Conservation (phyloP, 2,329 filamentous ascomycete species). For the Ambrosiella xylebori region DNA sequence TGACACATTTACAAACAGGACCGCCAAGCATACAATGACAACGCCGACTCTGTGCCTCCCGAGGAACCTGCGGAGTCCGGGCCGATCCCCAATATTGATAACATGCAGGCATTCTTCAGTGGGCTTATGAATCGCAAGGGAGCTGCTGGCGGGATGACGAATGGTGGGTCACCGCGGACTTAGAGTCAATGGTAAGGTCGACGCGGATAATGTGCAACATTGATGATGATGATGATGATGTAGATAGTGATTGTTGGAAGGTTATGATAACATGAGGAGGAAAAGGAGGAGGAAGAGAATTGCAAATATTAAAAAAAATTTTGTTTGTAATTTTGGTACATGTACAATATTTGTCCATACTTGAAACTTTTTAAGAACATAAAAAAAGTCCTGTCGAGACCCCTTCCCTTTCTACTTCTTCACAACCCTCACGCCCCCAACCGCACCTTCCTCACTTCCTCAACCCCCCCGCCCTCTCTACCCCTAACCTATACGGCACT, state of each 20-base stretch:
- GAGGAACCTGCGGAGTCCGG: constrained; percentile 8
- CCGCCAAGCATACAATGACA: constrained; percentile 32
- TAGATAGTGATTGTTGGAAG: too few relatives aligned
- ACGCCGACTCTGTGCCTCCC: constrained; percentile 1
- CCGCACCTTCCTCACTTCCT: constrained; percentile 3
- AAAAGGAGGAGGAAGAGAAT: too few relatives aligned
- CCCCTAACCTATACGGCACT: constrained; percentile 56
- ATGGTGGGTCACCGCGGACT: constrained; percentile 7
- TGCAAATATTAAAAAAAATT: too few relatives aligned
- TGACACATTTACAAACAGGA: constrained; percentile 24
- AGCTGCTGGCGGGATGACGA: constrained; percentile 4
- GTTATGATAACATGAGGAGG: too few relatives aligned
- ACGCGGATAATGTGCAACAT: neutral
- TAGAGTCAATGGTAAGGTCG: neutral
- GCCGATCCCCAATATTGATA: constrained; percentile 10
- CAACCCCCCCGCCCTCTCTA: constrained; percentile 22
- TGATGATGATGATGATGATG: neutral
- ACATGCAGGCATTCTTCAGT: constrained; percentile 37
- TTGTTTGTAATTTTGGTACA: too few relatives aligned
- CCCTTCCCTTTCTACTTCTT: neutral
- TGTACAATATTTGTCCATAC: too few relatives aligned
- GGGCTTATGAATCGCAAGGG: constrained; percentile 39
- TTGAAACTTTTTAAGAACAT: too few relatives aligned
- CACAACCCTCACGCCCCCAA: constrained; percentile 2
- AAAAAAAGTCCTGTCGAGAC: too few relatives aligned